Conservation (phyloP, 257 asterid genomes). For the Solanum rostratum region DNA sequence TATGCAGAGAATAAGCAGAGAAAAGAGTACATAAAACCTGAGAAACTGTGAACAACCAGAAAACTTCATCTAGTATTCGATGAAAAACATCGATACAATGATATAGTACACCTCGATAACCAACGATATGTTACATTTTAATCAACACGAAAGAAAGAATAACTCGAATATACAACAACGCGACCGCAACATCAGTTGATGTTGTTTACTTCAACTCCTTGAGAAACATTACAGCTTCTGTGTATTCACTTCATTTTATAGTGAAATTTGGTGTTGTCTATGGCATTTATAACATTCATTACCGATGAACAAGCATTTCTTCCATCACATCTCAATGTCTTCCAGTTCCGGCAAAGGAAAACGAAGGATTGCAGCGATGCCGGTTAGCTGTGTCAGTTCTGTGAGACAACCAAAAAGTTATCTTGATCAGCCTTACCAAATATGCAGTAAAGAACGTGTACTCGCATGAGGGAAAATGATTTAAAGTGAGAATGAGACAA, state of each 20-base stretch:
- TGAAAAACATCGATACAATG: background rate
- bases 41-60: background rate
- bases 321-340: constrained; percentile 75
- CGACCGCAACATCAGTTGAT: background rate
- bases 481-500: background rate
- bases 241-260: background rate
- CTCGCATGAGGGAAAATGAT: background rate
- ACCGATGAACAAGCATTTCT: background rate
- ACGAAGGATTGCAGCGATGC: constrained; percentile 87
- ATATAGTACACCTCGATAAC: background rate
- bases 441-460: background rate
- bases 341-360: constrained; percentile 94
- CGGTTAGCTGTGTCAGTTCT: constrained; percentile 81
- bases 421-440: background rate
- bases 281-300: background rate
- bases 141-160: background rate
- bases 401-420: constrained; percentile 13
- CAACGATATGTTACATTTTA: background rate
- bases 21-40: background rate
- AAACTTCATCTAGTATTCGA: background rate
- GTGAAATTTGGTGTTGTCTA: background rate
- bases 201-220: background rate
- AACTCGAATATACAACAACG: background rate
- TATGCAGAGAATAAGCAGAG: background rate
- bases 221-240: background rate